Conservation (phyloP, 2,329 filamentous ascomycete species). For the Paracorniculantispora psalliotae region DNA sequence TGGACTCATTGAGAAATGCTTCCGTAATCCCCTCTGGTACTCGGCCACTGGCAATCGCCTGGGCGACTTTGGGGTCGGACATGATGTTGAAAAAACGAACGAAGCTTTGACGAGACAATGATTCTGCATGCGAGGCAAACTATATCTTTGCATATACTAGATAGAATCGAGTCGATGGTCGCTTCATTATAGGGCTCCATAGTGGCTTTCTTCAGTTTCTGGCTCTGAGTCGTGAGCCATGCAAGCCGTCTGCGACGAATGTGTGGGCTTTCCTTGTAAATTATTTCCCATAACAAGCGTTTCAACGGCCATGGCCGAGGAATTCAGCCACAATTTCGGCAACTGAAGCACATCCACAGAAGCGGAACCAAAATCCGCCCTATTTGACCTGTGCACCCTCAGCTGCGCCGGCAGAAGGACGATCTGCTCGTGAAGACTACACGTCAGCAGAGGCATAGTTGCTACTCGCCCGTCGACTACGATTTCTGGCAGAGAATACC, state of each 20-base stretch:
- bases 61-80: conserved; percentile 13
- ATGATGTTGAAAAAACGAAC: neutral
- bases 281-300: neutral
- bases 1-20: conserved; percentile 31
- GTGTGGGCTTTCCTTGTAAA: neutral
- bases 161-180: neutral
- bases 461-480: too few relatives aligned
- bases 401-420: too few relatives aligned
- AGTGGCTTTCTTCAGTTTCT: neutral
- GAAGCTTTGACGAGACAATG: neutral
- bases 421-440: too few relatives aligned
- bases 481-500: too few relatives aligned
- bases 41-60: conserved; percentile 31
- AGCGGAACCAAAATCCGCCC: neutral
- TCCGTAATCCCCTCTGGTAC: conserved; percentile 31
- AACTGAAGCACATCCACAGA: conserved; percentile 1
- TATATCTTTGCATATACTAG: neutral
- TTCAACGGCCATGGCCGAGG: too few relatives aligned
- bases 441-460: too few relatives aligned
- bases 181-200: neutral
- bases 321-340: too few relatives aligned
- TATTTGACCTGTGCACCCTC: too few relatives aligned
- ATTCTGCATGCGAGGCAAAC: too few relatives aligned
- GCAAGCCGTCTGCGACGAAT: neutral
- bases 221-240: neutral